Conservation (phyloP, 2,329 filamentous ascomycete species). For the Ascomycota sp. region DNA sequence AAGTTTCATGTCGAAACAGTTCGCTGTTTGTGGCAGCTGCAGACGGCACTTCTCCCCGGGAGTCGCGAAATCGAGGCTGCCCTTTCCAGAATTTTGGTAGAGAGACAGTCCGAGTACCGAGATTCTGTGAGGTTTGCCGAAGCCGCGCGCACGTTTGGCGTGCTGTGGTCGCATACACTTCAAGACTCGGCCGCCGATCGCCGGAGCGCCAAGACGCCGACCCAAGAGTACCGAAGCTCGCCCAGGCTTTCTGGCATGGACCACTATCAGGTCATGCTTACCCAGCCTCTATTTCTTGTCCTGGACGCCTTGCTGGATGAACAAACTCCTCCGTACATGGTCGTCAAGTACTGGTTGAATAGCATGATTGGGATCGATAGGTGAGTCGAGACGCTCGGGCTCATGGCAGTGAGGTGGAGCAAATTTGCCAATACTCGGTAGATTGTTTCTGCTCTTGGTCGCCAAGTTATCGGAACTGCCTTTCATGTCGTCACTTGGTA, state of each 20-base stretch:
- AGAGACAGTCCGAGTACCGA: conserved; percentile 13
- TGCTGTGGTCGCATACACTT: conserved; percentile 65
- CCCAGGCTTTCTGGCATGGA: conserved; percentile 32
- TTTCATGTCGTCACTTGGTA: conserved; percentile 19
- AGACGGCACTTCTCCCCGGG: conserved; percentile 44
- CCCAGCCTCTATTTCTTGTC: conserved; percentile 61
- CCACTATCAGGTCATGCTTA: conserved; percentile 54
- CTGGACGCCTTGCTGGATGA: conserved; percentile 61
- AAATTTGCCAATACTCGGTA: conserved; percentile 9
- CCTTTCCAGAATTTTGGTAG: conserved; percentile 48
- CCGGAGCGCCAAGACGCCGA: conserved; percentile 24
- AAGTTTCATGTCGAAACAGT: conserved; percentile 93
- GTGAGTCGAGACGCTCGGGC: conserved; percentile 19
- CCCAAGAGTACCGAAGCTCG: conserved; percentile 12
- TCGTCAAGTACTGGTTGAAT: conserved; percentile 64
- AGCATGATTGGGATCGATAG: conserved; percentile 41
- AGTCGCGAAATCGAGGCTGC: conserved; percentile 65
- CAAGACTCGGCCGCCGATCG: conserved; percentile 36
- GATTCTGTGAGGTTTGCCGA: conserved; percentile 26
- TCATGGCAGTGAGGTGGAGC: too few relatives aligned
- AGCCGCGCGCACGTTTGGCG: conserved; percentile 46
- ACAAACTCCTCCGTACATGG: conserved; percentile 52
- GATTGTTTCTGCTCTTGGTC: conserved; percentile 40
- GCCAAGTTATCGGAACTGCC: conserved; percentile 33
- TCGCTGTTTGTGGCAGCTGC: conserved; percentile 67